Evolutionary conservation across 2,329 filamentous ascomycete species (phyloP).

Genomic region (Phyllachora maydis): DNA sequence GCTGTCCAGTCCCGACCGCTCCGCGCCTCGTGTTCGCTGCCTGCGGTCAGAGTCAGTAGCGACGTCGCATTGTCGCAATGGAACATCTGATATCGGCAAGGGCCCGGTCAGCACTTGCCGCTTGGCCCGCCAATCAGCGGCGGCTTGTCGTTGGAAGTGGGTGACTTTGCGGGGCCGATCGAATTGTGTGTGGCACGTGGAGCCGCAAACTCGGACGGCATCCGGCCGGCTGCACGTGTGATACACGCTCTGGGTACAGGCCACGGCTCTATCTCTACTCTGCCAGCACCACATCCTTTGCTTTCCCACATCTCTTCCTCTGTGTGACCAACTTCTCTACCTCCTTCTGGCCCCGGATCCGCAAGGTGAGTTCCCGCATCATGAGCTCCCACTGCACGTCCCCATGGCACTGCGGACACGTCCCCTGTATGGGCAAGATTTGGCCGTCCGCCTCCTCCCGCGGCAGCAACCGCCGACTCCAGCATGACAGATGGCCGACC

Average conservation of each 20-base stretch:
- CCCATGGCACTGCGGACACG: constrained; percentile 48
- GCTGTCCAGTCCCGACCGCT: no score
- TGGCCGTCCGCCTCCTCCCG: constrained; percentile 12
- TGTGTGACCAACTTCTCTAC: constrained; percentile 44
- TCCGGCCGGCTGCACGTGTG: no score
- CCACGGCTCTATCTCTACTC: no score
- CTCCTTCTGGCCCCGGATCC: constrained; percentile 49
- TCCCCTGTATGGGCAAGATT: constrained; percentile 48
- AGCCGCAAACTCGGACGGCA: no score
- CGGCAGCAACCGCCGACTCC: constrained; percentile 29
- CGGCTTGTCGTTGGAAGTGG: constrained; percentile 5
- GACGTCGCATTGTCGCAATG: no score
- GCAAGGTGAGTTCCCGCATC: constrained; percentile 63
- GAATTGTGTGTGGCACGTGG: no score
- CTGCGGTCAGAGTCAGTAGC: no score
- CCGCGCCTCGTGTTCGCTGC: no score
- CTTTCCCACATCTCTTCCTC: constrained; percentile 7
- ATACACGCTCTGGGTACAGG: no score
- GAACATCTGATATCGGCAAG: constrained; percentile 7
- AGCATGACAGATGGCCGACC: constrained; percentile 38
- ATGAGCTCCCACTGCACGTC: constrained; percentile 52
- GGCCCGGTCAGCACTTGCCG: constrained; percentile 2
- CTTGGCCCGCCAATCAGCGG: constrained; percentile 4
- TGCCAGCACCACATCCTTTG: no score
- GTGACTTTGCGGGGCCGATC: no score